A percentile compares a stretch with the other conserved stretches of the same genome.
These are phyloP conservation scores for Prunus dulcis DNA, from an alignment of 306 rosid genomes.

Conservation along the genomic window DNA sequence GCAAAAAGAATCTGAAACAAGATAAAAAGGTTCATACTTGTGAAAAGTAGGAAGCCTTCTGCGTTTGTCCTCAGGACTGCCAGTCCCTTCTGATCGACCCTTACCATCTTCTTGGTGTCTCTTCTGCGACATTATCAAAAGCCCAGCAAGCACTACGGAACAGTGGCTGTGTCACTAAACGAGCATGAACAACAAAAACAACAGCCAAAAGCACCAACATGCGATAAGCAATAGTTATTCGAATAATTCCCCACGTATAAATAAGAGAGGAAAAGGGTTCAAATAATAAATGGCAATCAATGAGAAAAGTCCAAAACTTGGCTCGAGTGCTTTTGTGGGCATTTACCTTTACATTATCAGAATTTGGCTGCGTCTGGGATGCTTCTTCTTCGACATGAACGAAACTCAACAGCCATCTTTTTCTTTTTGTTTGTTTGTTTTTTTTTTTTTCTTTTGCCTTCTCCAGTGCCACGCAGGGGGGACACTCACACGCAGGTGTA, in stretches of 20 bases:
- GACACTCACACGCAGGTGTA: background rate
- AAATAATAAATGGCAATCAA: conserved; percentile 17
- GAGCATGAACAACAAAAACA: conserved; percentile 17
- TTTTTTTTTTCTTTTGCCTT: background rate
- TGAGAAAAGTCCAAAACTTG: conserved; percentile 26
- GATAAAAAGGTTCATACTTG: conserved; percentile 26
- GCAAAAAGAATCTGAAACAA: background rate
- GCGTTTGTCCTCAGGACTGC: conserved; percentile 64
- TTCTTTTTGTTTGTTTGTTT: background rate
- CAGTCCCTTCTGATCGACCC: conserved; percentile 36
- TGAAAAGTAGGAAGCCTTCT: conserved; percentile 47
- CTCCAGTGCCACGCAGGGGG: background rate
- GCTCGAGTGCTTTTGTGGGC: background rate
- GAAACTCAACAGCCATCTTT: conserved; percentile 20
- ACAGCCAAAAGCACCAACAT: conserved; percentile 38
- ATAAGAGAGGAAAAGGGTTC: background rate
- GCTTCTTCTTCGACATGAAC: conserved; percentile 39
- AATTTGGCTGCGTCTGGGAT: conserved; percentile 55
- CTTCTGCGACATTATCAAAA: conserved; percentile 70
- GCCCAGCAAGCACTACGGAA: conserved; percentile 1
- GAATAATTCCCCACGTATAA: background rate
- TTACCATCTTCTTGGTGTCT: conserved; percentile 74
- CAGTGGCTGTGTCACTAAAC: background rate
- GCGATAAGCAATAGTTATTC: conserved; percentile 9
- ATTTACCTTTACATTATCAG: conserved; percentile 11